phyloP scores from a whole-genome alignment of 2,329 filamentous ascomycete species.

The Trichoderma koningii region DNA sequence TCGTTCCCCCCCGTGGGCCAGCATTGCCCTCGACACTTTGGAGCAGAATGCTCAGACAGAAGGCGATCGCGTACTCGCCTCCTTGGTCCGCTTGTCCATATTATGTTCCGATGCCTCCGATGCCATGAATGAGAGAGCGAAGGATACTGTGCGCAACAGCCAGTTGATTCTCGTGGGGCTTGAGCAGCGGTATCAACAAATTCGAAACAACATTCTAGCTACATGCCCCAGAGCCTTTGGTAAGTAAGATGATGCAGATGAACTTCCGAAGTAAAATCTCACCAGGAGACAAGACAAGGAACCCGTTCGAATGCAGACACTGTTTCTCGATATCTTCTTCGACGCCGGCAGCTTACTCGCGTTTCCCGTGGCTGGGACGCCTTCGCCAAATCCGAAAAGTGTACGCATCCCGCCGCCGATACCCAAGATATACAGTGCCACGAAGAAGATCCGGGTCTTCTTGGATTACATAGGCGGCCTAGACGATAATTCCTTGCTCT shows the following conservation, averaged over 20 bases:
- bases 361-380: background rate
- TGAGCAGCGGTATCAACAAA: background rate
- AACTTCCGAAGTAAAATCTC: background rate
- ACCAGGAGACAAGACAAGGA: background rate
- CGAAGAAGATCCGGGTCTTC: background rate
- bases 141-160: background rate
- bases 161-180: background rate
- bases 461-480: background rate
- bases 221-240: background rate
- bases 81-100: background rate
- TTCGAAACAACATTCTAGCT: background rate
- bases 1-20: background rate
- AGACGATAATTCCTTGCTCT: background rate
- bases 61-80: background rate
- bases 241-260: background rate
- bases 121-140: background rate
- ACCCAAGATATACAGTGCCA: background rate
- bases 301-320: background rate
- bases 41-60: constrained; percentile 4
- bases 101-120: background rate
- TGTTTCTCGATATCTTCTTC: constrained; percentile 4
- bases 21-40: background rate
- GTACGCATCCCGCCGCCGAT: background rate
- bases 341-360: background rate
- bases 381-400: background rate